phyloP scores from a whole-genome alignment of 1,139 yeast genomes.

The Candida smagusa region DNA sequence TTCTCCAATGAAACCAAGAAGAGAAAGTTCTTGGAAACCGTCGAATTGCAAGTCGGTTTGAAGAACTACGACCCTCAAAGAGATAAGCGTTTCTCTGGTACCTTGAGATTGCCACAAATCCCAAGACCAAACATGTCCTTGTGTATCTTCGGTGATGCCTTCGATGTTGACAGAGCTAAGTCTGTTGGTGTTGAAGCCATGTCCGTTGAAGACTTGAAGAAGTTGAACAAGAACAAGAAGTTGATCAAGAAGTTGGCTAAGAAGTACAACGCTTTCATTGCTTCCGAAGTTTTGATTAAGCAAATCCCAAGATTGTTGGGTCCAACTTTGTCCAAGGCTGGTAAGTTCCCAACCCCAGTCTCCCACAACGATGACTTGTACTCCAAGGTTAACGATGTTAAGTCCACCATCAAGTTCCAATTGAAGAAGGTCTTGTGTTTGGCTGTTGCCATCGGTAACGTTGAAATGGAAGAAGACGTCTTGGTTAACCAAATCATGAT shows the following conservation, averaged over 20 bases:
- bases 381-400: constrained; percentile 94
- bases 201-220: constrained; percentile 99
- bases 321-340: constrained; percentile 99
- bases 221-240: constrained; percentile 99
- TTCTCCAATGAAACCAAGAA: constrained; percentile 94
- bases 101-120: constrained; percentile 96
- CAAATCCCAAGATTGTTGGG: constrained; percentile 99
- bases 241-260: constrained; percentile 99
- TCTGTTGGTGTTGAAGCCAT: constrained; percentile 99
- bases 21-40: constrained; percentile 99
- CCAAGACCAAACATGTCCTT: constrained; percentile 99
- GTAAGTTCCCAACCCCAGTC: constrained; percentile 99
- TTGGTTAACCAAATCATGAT: constrained; percentile 98
- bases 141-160: constrained; percentile 99
- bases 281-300: constrained; percentile 98
- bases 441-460: constrained; percentile 98
- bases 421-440: constrained; percentile 92
- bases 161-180: constrained; percentile 99
- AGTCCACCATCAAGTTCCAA: constrained; percentile 99
- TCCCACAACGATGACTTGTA: constrained; percentile 98
- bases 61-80: constrained; percentile 99
- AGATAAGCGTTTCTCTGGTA: constrained; percentile 99
- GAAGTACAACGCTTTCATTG: constrained; percentile 99
- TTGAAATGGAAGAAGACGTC: constrained; percentile 95
- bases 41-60: constrained; percentile 99